Evolutionary conservation across 2,329 filamentous ascomycete species (phyloP).

Genomic region (Nakataea oryzae): DNA sequence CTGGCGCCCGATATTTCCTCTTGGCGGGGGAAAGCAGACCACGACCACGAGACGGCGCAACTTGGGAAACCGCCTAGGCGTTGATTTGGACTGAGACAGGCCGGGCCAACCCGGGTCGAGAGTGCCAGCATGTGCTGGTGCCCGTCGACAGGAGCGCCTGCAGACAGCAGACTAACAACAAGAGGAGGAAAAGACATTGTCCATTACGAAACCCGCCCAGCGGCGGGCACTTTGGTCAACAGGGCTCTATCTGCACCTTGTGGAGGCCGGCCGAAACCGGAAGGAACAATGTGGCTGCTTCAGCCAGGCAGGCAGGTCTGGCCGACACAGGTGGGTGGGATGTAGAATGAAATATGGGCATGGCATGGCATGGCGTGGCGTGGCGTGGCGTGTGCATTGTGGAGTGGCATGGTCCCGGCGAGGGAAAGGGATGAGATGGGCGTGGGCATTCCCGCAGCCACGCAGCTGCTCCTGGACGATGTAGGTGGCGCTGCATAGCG

Average conservation of each 20-base stretch:
- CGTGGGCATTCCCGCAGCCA: background rate
- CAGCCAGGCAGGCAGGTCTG: background rate
- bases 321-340: no score
- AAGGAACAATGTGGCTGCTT: background rate
- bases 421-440: background rate
- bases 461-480: no score
- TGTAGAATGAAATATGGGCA: background rate
- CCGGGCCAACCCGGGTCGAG: background rate
- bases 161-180: background rate
- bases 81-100: background rate
- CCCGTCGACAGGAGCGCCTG: background rate
- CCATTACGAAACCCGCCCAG: background rate
- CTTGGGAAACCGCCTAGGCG: background rate
- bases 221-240: no score
- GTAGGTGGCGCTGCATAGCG: no score
- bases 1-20: background rate
- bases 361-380: no score
- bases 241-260: background rate
- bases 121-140: background rate
- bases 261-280: background rate
- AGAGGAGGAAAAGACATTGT: background rate
- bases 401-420: background rate
- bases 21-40: background rate
- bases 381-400: background rate
- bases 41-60: background rate